Evolutionary conservation across 1,284 basidiomycete species (phyloP), one percentile per base, ranked within the genome.

Genomic region (Takashimella koratensis): DNA sequence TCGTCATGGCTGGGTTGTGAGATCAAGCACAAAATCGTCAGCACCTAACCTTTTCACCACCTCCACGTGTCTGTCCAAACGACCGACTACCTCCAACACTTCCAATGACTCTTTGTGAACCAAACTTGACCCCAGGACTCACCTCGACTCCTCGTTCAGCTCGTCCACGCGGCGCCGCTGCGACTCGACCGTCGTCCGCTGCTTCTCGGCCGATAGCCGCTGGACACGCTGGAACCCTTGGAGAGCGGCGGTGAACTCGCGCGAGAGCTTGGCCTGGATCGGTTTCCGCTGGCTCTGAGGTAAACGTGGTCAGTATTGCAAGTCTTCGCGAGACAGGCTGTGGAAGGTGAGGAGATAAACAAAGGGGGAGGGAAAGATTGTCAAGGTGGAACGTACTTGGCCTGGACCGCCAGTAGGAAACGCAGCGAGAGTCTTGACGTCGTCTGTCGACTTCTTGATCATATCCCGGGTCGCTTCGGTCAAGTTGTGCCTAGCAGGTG

Each of bases 391-490:
- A n/a, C 54, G 40, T 40, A 57, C 56, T 41, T 60, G 57, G 2
- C 51, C 53, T 23, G 56, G 63, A 24, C 71, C 72, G 36, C 72
- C 78, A 1, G 80, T 75, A 56, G 90, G 86, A 61, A 89, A 78
- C 2, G 81, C 77, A 3, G 88, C 85, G 1, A 95, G 79, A 60
- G 84, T 85, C 83, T 96, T 97, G 70, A 98, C 77, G 67, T 97
- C 93, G 45, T 89, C 88, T 0, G 91, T 92, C 4, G 89, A 88
- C 55, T 91, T 86, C 78, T 97, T 98, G 39, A 91, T 87, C 84
- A 98, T 92, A 10, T 87, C 86, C 45, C 94, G 83, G 41, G 95
- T 98, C 27, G 90, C 85, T 69, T 98, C 95, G 1, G 90, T 94
- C 54, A 98, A 79, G 76, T 97, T 92, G 58, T 80, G 76, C 30